Percentiles rank a stretch among this genome's conserved stretches.
phyloP scores from a whole-genome alignment of 2,329 filamentous ascomycete genomes.

The Phyllosticta citribraziliensis region DNA sequence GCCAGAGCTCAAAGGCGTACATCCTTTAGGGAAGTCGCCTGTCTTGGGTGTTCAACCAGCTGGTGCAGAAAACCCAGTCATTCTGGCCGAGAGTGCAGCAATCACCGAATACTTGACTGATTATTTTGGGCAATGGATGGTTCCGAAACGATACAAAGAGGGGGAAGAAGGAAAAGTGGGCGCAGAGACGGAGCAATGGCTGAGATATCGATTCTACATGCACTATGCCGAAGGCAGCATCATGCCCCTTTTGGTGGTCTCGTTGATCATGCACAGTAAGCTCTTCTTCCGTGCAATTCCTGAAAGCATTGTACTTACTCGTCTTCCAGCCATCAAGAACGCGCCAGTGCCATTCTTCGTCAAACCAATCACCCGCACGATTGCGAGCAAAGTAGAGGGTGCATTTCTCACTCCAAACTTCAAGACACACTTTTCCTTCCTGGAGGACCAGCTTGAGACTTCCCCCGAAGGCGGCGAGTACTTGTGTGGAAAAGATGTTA shows the following conservation, averaged over 20 bases:
- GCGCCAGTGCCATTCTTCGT: constrained; percentile 59
- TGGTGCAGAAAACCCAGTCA: constrained; percentile 38
- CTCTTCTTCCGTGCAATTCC: constrained; percentile 1
- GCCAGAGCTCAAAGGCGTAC: constrained; percentile 63
- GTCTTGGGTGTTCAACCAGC: constrained; percentile 55
- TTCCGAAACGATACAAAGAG: constrained; percentile 42
- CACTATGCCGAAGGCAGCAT: constrained; percentile 80
- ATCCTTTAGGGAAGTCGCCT: constrained; percentile 82
- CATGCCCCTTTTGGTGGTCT: constrained; percentile 60
- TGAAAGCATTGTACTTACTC: neutral
- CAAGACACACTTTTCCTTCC: constrained; percentile 38
- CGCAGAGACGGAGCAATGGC: constrained; percentile 50
- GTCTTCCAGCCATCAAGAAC: constrained; percentile 33
- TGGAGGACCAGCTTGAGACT: constrained; percentile 40
- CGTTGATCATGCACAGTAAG: constrained; percentile 51
- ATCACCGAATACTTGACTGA: constrained; percentile 78
- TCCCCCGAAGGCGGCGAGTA: constrained; percentile 41
- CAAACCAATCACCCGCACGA: constrained; percentile 49
- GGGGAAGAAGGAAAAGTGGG: constrained; percentile 47
- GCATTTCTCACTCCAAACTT: constrained; percentile 39
- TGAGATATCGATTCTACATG: constrained; percentile 59
- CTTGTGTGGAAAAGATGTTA: constrained; percentile 40
- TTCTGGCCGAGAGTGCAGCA: constrained; percentile 72
- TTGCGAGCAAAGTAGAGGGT: constrained; percentile 40
- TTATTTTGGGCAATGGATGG: constrained; percentile 45